Conservation (phyloP, 164 flowering plant species). For the Macadamia tetraphylla region DNA sequence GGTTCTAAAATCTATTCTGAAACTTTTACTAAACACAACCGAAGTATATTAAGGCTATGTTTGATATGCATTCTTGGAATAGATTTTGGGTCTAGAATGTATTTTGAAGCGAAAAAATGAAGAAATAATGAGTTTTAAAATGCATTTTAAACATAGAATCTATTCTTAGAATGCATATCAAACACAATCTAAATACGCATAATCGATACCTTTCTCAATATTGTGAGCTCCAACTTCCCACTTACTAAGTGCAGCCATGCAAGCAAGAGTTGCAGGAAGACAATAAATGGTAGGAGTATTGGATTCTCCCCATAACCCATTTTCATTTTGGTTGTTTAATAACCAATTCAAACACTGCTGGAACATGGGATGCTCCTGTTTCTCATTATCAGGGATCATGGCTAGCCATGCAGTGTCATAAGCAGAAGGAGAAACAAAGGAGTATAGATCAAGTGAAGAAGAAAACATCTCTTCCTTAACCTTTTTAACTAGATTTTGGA, state of each 20-base stretch:
- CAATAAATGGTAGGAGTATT: conserved; percentile 25
- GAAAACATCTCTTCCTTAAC: conserved; percentile 26
- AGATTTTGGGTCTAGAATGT: too few species aligned
- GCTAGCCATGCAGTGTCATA: conserved; percentile 60
- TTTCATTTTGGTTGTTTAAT: conserved; percentile 28
- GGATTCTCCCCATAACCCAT: conserved; percentile 40
- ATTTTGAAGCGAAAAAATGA: too few species aligned
- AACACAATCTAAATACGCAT: too few species aligned
- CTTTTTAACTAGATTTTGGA: conserved; percentile 10
- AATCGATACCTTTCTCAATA: conserved; percentile 26
- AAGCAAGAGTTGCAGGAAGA: conserved; percentile 40
- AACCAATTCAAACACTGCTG: conserved; percentile 37
- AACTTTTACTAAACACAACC: too few species aligned
- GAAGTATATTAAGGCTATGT: too few species aligned
- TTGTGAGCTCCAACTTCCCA: conserved; percentile 26
- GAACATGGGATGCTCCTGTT: conserved; percentile 26
- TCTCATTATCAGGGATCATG: conserved; percentile 31
- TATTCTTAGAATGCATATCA: too few species aligned
- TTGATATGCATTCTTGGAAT: too few species aligned
- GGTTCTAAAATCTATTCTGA: too few species aligned
- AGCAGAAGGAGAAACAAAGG: conserved; percentile 33
- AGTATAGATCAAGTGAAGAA: conserved; percentile 3
- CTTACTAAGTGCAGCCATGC: conserved; percentile 35
- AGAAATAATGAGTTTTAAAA: too few species aligned
- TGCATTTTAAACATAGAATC: too few species aligned